Percentiles rank a stretch among this genome's conserved stretches.
phyloP scores from a whole-genome alignment of 192 early-diverging fungal genomes.

The Rhizoclosmatium globosum region DNA sequence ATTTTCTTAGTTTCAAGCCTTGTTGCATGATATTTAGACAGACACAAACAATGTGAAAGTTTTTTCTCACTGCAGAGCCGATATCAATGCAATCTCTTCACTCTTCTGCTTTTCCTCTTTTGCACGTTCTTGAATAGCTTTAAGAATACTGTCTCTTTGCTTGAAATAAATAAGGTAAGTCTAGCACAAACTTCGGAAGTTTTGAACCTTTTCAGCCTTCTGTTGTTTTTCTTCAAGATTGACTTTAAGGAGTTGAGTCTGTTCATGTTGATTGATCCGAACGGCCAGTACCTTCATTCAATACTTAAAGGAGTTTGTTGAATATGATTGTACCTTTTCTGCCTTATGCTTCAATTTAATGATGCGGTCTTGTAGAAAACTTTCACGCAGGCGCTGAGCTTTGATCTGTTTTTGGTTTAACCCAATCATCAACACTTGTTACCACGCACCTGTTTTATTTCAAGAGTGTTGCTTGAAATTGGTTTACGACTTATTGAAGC shows the following conservation, averaged over 20 bases:
- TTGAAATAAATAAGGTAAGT: constrained; percentile 8
- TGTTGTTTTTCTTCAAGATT: constrained; percentile 45
- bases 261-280: constrained; percentile 17
- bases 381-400: constrained; percentile 36
- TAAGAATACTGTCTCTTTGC: constrained; percentile 37
- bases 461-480: constrained; percentile 10
- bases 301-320: background rate
- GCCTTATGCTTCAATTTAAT: constrained; percentile 40
- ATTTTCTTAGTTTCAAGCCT: constrained; percentile 44
- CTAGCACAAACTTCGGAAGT: constrained; percentile 9
- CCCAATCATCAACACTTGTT: background rate
- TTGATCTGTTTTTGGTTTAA: constrained; percentile 14
- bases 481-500: constrained; percentile 11
- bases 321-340: constrained; percentile 19
- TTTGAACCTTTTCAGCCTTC: constrained; percentile 40
- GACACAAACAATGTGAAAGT: constrained; percentile 7
- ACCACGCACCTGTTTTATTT: constrained; percentile 27
- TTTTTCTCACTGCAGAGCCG: constrained; percentile 20
- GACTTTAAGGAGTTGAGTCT: constrained; percentile 37
- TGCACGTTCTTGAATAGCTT: constrained; percentile 46
- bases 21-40: background rate
- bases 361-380: constrained; percentile 32
- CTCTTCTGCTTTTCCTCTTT: constrained; percentile 42
- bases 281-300: constrained; percentile 12
- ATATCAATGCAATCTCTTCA: constrained; percentile 38